A percentile compares a stretch with the other conserved stretches of the same genome.
Evolutionary conservation across 192 early-diverging fungal species (phyloP).

Genomic region (Dissophora globulifera): DNA sequence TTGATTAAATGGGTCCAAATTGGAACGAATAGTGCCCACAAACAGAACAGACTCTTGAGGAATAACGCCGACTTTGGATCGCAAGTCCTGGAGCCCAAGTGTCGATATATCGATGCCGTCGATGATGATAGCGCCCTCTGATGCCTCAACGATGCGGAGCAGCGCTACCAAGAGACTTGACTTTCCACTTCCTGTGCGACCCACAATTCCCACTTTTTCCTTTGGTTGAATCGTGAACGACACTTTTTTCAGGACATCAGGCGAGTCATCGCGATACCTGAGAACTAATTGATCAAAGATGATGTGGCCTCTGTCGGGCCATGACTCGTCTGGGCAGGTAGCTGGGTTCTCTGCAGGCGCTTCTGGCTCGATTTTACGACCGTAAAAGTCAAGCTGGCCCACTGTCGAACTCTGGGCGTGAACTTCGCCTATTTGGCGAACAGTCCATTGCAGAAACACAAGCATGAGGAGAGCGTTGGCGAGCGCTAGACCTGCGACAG

Average conservation of each 20-base stretch:
- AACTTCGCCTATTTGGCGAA: too few species aligned
- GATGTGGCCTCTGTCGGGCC: conserved; percentile 64
- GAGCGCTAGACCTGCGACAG: too few species aligned
- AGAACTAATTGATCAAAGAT: conserved; percentile 60
- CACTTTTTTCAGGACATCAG: conserved; percentile 55
- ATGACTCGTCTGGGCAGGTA: conserved; percentile 42
- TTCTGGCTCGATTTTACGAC: conserved; percentile 79
- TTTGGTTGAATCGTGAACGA: conserved; percentile 58
- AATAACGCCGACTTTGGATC: conserved; percentile 72
- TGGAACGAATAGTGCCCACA: conserved; percentile 61
- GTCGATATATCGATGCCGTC: conserved; percentile 69
- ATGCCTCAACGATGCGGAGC: conserved; percentile 76
- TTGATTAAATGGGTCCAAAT: conserved; percentile 67
- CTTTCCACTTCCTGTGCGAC: conserved; percentile 74
- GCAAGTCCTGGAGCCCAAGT: conserved; percentile 64
- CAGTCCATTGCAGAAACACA: too few species aligned
- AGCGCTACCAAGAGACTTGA: conserved; percentile 67
- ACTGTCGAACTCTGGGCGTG: too few species aligned
- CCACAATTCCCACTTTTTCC: conserved; percentile 68
- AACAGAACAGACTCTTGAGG: conserved; percentile 79
- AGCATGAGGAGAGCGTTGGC: too few species aligned
- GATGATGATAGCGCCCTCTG: conserved; percentile 58
- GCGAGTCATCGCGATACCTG: conserved; percentile 61
- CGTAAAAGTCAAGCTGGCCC: too few species aligned
- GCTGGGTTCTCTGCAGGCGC: conserved; percentile 34